phyloP scores from a whole-genome alignment of 1,284 basidiomycete species.

The Erythrobasidium hasegawianum region DNA sequence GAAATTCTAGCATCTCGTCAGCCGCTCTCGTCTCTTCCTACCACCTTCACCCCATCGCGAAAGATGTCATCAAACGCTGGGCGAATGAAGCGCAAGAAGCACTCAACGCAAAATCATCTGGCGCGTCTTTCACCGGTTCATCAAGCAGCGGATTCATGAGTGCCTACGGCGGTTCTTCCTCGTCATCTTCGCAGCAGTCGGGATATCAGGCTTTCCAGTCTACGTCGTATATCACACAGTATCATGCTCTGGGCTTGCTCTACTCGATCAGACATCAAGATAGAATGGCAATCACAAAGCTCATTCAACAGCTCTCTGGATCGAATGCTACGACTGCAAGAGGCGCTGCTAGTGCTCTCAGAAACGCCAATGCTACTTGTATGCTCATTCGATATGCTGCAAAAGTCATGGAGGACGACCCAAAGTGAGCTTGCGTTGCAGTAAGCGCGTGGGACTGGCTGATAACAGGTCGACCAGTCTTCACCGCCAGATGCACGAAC shows the following conservation, averaged over 20 bases:
- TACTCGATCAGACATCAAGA: slow-evolving; percentile 96
- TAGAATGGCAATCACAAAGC: slow-evolving; percentile 97
- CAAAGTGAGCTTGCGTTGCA: slow-evolving; percentile 66
- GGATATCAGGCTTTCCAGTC: slow-evolving; percentile 75
- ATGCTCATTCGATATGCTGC: slow-evolving; percentile 98
- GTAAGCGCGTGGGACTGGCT: neutral
- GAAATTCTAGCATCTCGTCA: slow-evolving; percentile 90
- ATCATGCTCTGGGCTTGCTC: slow-evolving; percentile 90
- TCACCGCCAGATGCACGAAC: slow-evolving; percentile 86
- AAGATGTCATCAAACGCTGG: slow-evolving; percentile 96
- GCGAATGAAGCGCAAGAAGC: slow-evolving; percentile 98
- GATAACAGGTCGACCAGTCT: slow-evolving; percentile 63
- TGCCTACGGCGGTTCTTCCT: slow-evolving; percentile 55
- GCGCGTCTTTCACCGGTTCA: slow-evolving; percentile 61
- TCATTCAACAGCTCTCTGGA: slow-evolving; percentile 77
- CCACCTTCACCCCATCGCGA: slow-evolving; percentile 87
- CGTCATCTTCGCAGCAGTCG: slow-evolving; percentile 39
- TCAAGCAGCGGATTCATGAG: slow-evolving; percentile 49
- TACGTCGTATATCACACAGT: slow-evolving; percentile 90
- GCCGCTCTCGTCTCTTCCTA: slow-evolving; percentile 96
- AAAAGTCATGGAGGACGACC: slow-evolving; percentile 97
- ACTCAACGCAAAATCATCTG: slow-evolving; percentile 78
- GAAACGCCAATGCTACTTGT: slow-evolving; percentile 97
- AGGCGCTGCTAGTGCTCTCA: slow-evolving; percentile 72
- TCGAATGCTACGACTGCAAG: slow-evolving; percentile 76